phyloP scores from a whole-genome alignment of 1,139 yeast genomes.

The Kazachstania sp. region DNA sequence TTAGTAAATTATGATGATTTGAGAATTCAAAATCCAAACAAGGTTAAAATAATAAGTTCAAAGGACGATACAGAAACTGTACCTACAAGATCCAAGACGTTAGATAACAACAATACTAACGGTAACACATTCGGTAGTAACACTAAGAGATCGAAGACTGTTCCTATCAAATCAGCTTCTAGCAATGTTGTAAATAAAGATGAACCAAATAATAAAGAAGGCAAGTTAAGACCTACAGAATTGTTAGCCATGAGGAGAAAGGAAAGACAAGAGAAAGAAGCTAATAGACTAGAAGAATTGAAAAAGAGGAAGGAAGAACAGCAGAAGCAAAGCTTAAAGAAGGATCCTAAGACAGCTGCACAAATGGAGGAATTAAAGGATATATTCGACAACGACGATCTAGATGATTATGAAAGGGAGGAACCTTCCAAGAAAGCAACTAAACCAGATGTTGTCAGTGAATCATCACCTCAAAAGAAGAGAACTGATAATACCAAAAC shows the following conservation, averaged over 20 bases:
- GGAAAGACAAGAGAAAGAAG: constrained; percentile 28
- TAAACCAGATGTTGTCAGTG: neutral
- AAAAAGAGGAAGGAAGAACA: constrained; percentile 19
- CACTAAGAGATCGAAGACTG: constrained; percentile 11
- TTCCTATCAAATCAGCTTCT: neutral
- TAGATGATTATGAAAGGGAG: constrained; percentile 12
- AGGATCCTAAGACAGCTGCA: constrained; percentile 21
- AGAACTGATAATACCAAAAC: constrained; percentile 7
- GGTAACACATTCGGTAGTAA: neutral
- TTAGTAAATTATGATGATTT: constrained; percentile 15
- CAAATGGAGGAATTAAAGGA: constrained; percentile 26
- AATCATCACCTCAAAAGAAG: neutral
- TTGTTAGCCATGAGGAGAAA: constrained; percentile 29
- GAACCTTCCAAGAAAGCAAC: constrained; percentile 1
- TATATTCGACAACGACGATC: constrained; percentile 26
- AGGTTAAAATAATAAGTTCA: constrained; percentile 1
- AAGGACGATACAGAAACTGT: neutral
- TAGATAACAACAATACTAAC: constrained; percentile 5
- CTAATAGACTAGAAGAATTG: constrained; percentile 24
- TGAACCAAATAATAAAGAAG: constrained; percentile 11
- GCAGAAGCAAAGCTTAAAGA: constrained; percentile 7
- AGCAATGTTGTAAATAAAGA: neutral
- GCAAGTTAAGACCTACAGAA: constrained; percentile 28
- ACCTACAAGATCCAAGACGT: constrained; percentile 9
- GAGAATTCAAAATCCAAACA: constrained; percentile 19